Base-by-base conservation (phyloP, 805 yeast genomes). In the Zygosaccharomyces pseudorouxii region DNA sequence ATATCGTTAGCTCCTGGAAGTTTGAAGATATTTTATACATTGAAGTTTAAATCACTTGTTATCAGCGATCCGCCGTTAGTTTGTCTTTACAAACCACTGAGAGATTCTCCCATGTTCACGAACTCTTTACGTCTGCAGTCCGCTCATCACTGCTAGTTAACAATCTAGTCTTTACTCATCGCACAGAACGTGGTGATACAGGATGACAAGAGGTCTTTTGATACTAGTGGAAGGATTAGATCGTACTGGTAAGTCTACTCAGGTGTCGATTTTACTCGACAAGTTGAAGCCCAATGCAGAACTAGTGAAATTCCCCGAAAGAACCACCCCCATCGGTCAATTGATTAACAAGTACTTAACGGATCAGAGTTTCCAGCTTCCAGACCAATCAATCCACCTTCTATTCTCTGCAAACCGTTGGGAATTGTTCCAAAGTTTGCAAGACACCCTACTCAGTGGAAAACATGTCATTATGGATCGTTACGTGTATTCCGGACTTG, bases 171-270 rank as follows among this genome's bases (percentile, higher is more conserved):
- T 3, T 7, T 10, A 25, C 28, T 9, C 28, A n/a, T 20, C 1
- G 11, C 10, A 18, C 20, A 16, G 20, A 33, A 4, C 10, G 12
- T 33, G 11, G 37, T 9, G 10, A 14, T 14, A 16, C 27, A 41
- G 25, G 29, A 57, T 54, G 59, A 45, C 33, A 8, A 55, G 97
- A 53, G 98, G 97, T 2, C 74, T 77, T 40, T 70, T 93, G 33
- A 83, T 93, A 19, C 77, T 89, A 1, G 74, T 93, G 2, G 99
- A 93, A 67, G 99, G 99, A 0, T 77, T 93, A 1, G 99, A 93
- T 60, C 71, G 99, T 43, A 84, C 97, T 0, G 99, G 99, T 0
- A 93, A 93, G 60, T 80, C 96, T 2, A 89, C 97, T 0, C 99
- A 93, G 63, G 76, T 84, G 5, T 61, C 66, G 2, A 55, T 60